A percentile compares a stretch with the other conserved stretches of the same genome.
These are phyloP conservation scores for Capsicum pubescens DNA, from an alignment of 257 asterid genomes.

Conservation along the genomic window DNA sequence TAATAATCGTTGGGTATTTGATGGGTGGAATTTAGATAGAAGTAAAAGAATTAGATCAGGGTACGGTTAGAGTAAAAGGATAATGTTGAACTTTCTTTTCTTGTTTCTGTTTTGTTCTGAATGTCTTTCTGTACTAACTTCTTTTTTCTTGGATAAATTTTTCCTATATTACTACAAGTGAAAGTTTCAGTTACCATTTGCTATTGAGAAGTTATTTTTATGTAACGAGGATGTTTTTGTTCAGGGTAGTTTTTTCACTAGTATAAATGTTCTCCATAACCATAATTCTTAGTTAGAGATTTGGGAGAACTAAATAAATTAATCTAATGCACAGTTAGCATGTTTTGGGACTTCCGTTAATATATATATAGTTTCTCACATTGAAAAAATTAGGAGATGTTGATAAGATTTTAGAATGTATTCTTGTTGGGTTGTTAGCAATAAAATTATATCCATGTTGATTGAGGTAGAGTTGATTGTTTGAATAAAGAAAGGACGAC, in stretches of 20 bases:
- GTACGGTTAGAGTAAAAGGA: constrained; percentile 3
- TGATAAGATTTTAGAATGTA: not conserved
- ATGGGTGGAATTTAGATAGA: not conserved
- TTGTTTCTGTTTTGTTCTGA: constrained; percentile 12
- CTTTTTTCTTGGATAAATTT: not conserved
- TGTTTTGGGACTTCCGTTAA: not conserved
- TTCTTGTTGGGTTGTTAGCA: not conserved
- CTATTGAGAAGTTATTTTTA: constrained; percentile 1
- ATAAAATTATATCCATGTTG: not conserved
- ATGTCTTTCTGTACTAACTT: not conserved
- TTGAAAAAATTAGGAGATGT: not conserved
- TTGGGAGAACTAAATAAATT: constrained; percentile 17
- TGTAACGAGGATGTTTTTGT: not conserved
- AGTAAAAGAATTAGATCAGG: not conserved
- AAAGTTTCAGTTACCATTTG: not conserved
- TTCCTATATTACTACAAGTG: not conserved
- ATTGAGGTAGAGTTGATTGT: not conserved
- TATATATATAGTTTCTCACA: not conserved
- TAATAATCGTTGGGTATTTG: not conserved
- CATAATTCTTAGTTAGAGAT: constrained; percentile 7
- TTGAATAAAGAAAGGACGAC: not conserved
- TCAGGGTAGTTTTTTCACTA: not conserved
- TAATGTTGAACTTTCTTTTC: not conserved
- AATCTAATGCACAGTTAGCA: not conserved
- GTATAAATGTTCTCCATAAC: not conserved